Base-by-base conservation (phyloP, 495 filamentous ascomycete genomes). In the Viridothelium virens region DNA sequence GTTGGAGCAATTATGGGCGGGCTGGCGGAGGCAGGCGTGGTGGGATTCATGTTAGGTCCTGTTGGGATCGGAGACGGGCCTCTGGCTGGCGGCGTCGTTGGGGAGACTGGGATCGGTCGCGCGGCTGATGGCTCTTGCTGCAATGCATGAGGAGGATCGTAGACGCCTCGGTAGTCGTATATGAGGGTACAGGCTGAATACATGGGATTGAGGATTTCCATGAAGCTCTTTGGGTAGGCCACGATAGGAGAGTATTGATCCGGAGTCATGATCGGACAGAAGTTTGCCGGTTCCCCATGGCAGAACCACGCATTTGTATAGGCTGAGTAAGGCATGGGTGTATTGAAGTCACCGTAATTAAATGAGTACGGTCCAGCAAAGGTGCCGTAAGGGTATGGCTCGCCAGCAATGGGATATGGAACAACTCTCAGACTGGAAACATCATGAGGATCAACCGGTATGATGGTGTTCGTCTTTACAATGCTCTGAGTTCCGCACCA, bases 91-190 rank as follows among this genome's bases (percentile, higher is more conserved):
- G 31, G 31, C 14, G 33, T 59, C 25, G 7, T 10, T 9, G 7
- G 5, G 31, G 31, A 3, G 31, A 33, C 7, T 33, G 53, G 33
- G 53, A 7, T 36, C 5, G 53, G 53, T 9, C 1, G 53, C 10
- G 53, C 53, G 10, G 53, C 53, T 36, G 53, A 59, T 59, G 53
- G 53, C 53, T 59, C 25, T 31, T 33, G 53, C 31, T 59, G 53
- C 14, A 59, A 14, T 18, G 53, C 53, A 18, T 59, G 53, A 59
- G 53, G 53, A 59, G 53, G 53, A 36, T 59, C 53, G 31, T 59
- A 59, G 6, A 59, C 53, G 6, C 53, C 53, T 36, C 6, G 10
- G 14, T 59, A 59, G 3, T 3, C 25, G 31, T 33, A 59, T 36
- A 34, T 18, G 7, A 59, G 18, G 31, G 3, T 31, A 31, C 53